Base-by-base conservation (phyloP, 1,139 yeast species). In the Geotrichum macrosporum region DNA sequence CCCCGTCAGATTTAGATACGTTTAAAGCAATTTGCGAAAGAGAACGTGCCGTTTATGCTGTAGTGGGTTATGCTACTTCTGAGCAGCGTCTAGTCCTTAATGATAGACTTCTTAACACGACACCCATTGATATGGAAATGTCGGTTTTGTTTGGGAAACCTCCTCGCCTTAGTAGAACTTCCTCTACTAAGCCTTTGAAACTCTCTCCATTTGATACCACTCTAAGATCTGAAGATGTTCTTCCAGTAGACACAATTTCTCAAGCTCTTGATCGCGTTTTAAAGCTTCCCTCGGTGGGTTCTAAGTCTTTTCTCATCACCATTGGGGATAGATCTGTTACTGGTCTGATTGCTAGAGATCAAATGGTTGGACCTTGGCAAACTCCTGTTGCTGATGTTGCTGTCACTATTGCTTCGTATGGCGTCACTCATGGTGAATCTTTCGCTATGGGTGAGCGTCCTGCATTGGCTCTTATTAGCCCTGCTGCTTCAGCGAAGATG, bases 321-420 rank as follows among this genome's bases (percentile, higher is more conserved):
- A 94, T 94, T 66, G 98, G 96, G 67, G 99, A 94, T 66, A 81
- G 99, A 70, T 78, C 94, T 26, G 94, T 94, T 52, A 92, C 97
- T 35, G 99, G 99, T 41, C 77, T 94, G 58, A 85, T 92, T 53
- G 97, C 94, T 61, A 82, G 98, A 65, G 99, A 94, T 65, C 99
- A 94, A 72, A 84, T 89, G 84, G 97, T 94, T 52, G 99, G 99
- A 38, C 98, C 98, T 62, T 94, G 98, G 97, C 99, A 94, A 74
- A 89, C 84, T 4, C 98, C 99, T 37, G 98, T 94, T 20, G 94
- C 98, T n/a, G 97, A 94, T 66, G 96, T 88, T 50, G 98, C 96
- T 67, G 96, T 92, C 47, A 89, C 98, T 16, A 83, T 86, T 51
- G 83, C 97, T 0, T 85, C 96, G 2, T 75, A 87, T 47, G 96